Evolutionary conservation across 78 protist species (phyloP).

Genomic region (Guillardia theta): DNA sequence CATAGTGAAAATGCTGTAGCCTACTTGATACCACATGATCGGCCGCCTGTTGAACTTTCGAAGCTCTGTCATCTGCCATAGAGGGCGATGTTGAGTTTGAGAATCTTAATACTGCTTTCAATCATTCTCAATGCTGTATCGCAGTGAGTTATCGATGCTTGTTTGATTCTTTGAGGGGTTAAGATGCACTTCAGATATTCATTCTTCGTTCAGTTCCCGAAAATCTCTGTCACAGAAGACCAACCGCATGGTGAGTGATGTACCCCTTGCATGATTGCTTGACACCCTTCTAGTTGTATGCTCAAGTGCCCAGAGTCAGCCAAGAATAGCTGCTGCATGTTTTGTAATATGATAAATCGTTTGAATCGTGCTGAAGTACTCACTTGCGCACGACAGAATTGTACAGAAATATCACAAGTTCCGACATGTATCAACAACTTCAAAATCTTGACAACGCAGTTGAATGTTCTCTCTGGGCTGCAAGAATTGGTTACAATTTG

Average conservation of each 20-base stretch:
- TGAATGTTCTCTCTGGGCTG: not conserved
- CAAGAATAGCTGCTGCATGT: not conserved
- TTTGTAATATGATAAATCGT: not conserved
- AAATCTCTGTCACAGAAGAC: not conserved
- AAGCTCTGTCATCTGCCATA: too few species aligned
- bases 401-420: not conserved
- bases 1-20: too few species aligned
- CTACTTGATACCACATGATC: too few species aligned
- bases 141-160: too few species aligned
- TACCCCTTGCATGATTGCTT: too few species aligned
- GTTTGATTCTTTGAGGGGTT: too few species aligned
- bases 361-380: not conserved
- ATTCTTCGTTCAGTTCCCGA: not conserved
- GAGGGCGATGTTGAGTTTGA: too few species aligned
- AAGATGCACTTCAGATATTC: too few species aligned
- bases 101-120: too few species aligned
- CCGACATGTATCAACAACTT: not conserved
- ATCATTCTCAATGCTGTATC: too few species aligned
- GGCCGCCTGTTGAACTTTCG: too few species aligned
- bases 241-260: not conserved
- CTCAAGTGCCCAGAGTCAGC: not conserved
- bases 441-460: not conserved
- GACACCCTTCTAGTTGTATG: not conserved
- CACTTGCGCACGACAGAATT: not conserved
- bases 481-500: not conserved